Evolutionary conservation across 164 flowering plant genomes (phyloP).

Genomic region (Amborella trichopoda): DNA sequence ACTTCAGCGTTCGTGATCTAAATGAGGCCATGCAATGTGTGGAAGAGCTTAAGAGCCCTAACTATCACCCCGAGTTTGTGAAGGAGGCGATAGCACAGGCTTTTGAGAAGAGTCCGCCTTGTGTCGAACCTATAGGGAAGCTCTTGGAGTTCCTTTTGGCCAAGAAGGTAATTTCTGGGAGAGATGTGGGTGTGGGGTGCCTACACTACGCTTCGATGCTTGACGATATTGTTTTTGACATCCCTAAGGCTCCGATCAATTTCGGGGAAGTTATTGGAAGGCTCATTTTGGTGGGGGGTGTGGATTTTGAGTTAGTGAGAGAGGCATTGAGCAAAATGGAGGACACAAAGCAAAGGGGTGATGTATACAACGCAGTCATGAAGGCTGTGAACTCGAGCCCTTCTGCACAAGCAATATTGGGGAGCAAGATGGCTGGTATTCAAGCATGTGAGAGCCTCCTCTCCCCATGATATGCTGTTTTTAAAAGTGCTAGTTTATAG

Average conservation of each 20-base stretch:
- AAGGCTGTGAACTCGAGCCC: conserved; percentile 21
- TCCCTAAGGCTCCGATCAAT: conserved; percentile 77
- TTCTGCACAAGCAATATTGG: conserved; percentile 37
- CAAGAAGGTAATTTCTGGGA: conserved; percentile 38
- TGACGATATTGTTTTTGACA: conserved; percentile 74
- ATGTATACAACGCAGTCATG: conserved; percentile 35
- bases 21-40: conserved; percentile 83
- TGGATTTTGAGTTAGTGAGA: conserved; percentile 51
- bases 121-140: conserved; percentile 43
- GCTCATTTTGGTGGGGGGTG: conserved; percentile 33
- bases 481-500: not conserved
- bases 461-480: conserved; percentile 5
- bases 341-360: conserved; percentile 33
- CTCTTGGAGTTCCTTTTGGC: conserved; percentile 44
- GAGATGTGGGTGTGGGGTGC: conserved; percentile 57
- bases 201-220: conserved; percentile 46
- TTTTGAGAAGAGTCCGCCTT: conserved; percentile 62
- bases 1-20: conserved; percentile 45
- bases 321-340: conserved; percentile 51
- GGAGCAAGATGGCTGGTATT: conserved; percentile 45
- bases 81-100: conserved; percentile 66
- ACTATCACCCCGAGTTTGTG: conserved; percentile 60
- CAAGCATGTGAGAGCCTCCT: conserved; percentile 46
- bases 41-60: conserved; percentile 69
- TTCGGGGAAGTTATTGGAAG: conserved; percentile 69